These are phyloP conservation scores for Pseudonitzschia multiseries DNA, from an alignment of 108 stramenopile genomes.

Conservation along the genomic window DNA sequence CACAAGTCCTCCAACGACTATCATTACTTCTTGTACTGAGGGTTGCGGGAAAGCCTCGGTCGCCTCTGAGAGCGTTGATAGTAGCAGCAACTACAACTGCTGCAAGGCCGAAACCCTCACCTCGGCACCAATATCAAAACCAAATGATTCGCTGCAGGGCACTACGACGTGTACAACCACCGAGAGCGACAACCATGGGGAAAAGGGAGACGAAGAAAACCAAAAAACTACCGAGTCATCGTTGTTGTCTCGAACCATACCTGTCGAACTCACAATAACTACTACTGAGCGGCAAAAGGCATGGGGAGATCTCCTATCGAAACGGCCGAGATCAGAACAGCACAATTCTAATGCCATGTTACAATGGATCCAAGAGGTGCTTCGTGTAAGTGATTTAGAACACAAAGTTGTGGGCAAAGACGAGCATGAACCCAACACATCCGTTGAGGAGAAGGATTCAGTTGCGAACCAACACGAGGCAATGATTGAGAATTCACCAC, in stretches of 20 bases:
- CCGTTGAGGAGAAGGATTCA: neutral
- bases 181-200: neutral
- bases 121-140: neutral
- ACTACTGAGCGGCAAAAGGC: neutral
- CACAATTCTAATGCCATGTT: slow-evolving; percentile 2
- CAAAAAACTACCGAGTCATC: neutral
- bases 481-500: neutral
- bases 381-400: slow-evolving; percentile 29
- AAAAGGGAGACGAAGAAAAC: neutral
- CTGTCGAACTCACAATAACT: neutral
- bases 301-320: slow-evolving; percentile 18
- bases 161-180: neutral
- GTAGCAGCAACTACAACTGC: neutral
- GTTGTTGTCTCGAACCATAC: neutral
- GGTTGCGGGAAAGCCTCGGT: no score
- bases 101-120: no score
- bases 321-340: slow-evolving; percentile 7
- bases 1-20: no score
- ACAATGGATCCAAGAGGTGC: slow-evolving; percentile 26
- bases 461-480: neutral
- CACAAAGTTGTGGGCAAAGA: neutral
- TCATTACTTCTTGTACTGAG: no score
- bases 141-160: no score
- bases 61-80: neutral
- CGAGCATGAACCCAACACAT: neutral